Evolutionary conservation across 768 basidiomycete species (phyloP), one percentile per base, ranked within the genome.

Genomic region (Lactarius quietus): DNA sequence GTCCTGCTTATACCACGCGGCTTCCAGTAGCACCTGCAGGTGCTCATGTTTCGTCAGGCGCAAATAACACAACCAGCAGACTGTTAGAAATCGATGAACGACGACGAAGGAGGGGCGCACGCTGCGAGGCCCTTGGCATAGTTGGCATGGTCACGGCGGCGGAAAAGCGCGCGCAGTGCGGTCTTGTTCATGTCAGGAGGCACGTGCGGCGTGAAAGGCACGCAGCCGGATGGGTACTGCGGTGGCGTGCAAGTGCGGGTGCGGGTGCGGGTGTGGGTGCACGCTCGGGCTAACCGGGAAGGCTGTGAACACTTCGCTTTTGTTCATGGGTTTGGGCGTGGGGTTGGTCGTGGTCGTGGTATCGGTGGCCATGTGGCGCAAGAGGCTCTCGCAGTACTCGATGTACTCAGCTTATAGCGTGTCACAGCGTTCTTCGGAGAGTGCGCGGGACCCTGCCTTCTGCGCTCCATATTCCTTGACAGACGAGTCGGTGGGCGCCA

Each of bases 121-220:
- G 18, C 82, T 81, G 67, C 86, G 80, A 89, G 85, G 20, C 89
- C 87, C 73, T n/a, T 92, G 20, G 92, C 82, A 62, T 94, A 94
- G 71, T 93, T 88, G 33, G 79, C 83, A 7, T 76, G 31, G n/a
- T 28, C 3, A 65, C 52, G 85, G 80, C 2, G n/a, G 83, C 80
- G 0, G 78, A 70, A 65, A 92, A 86, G 6, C 91, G 73, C 3
- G 78, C 73, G 87, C 18, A 94, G 78, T 0, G 89, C 87, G 0
- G 92, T 93, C 74, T 92, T 93, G 73, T 92, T 94, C 31, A 90
- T 90, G 63, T 86, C 85, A 3, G 83, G 78, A 65, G 92, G 88
- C 10, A 93, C 71, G 72, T 90, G 82, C 53, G 86, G 85, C 7
- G 85, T 83, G 71, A 88, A 90, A 35, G 90, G 92, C n/a, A 70